Percentiles rank a stretch among this genome's conserved stretches.
phyloP scores from a whole-genome alignment of 768 basidiomycete species.

The Rhodotorula graminis region DNA sequence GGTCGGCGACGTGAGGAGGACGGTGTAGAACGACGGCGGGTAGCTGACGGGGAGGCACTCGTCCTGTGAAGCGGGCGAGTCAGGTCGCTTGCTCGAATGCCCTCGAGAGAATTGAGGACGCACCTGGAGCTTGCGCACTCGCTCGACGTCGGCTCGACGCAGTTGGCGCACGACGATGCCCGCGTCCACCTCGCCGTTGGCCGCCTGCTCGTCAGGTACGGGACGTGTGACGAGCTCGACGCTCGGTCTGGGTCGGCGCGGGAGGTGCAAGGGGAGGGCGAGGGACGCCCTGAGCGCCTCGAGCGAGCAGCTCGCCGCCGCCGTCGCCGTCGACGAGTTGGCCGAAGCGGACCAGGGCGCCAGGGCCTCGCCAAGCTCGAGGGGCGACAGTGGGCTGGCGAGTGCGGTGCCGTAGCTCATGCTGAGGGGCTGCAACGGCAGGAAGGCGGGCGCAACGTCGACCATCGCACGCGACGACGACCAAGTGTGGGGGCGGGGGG shows the following conservation, averaged over 20 bases:
- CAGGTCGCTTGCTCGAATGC: too few species aligned
- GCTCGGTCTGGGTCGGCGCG: not conserved
- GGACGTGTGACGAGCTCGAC: not conserved
- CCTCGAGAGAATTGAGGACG: too few species aligned
- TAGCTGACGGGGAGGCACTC: slow-evolving; percentile 14
- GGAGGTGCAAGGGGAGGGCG: slow-evolving; percentile 1
- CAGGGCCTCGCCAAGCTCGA: not conserved
- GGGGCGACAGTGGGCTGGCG: not conserved
- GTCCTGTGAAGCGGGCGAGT: not conserved
- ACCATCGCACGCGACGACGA: slow-evolving; percentile 1
- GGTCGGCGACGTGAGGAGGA: slow-evolving; percentile 9
- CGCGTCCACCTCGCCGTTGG: too few species aligned
- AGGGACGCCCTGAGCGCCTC: slow-evolving; percentile 2
- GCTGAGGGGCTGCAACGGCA: slow-evolving; percentile 8
- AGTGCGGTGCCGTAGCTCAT: too few species aligned
- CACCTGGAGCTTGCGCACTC: slow-evolving; percentile 14
- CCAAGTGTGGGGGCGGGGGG: not conserved
- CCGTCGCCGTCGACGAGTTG: not conserved
- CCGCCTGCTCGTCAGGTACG: too few species aligned
- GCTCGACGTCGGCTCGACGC: slow-evolving; percentile 6
- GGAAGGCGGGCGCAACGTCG: slow-evolving; percentile 1
- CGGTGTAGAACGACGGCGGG: slow-evolving; percentile 20
- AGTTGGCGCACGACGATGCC: not conserved
- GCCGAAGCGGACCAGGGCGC: not conserved
- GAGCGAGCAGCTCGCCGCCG: slow-evolving; percentile 6